Evolutionary conservation across 1,284 basidiomycete genomes (phyloP).

Genomic region (Xerocomus minutiporus): DNA sequence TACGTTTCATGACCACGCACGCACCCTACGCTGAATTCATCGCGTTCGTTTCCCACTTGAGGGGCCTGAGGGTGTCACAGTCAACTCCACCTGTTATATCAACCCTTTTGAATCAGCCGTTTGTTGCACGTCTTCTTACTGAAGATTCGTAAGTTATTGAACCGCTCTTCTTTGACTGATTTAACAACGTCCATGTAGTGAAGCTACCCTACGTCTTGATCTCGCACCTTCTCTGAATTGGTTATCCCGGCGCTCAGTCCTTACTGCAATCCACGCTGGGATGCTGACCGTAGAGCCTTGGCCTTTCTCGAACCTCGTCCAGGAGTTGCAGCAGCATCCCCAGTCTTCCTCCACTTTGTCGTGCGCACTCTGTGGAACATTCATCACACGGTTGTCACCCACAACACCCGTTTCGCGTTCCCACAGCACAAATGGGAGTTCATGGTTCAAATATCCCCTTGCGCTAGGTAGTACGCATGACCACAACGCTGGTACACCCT

Average conservation of each 20-base stretch:
- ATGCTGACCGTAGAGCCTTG: conserved; percentile 90
- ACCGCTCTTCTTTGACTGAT: conserved; percentile 1
- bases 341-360: conserved; percentile 37
- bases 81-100: conserved; percentile 59
- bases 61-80: conserved; percentile 61
- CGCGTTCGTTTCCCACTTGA: conserved; percentile 77
- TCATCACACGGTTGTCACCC: conserved; percentile 37
- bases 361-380: conserved; percentile 75
- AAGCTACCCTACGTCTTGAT: conserved; percentile 89
- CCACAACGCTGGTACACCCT: conserved; percentile 25
- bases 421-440: conserved; percentile 29
- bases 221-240: conserved; percentile 93
- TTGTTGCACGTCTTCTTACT: conserved; percentile 73
- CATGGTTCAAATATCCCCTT: conserved; percentile 59
- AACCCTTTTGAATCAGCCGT: conserved; percentile 74
- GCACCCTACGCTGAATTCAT: conserved; percentile 85
- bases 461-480: conserved; percentile 30
- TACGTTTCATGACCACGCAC: conserved; percentile 61
- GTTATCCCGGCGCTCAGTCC: conserved; percentile 84
- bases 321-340: conserved; percentile 39
- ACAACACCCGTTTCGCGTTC: conserved; percentile 18
- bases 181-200: conserved; percentile 40
- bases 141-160: conserved; percentile 83
- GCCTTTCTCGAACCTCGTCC: conserved; percentile 47
- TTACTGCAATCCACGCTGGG: conserved; percentile 82